Percentiles rank a stretch among this genome's conserved stretches.
Conservation (phyloP, 306 rosid genomes). For the Rosa persica region DNA sequence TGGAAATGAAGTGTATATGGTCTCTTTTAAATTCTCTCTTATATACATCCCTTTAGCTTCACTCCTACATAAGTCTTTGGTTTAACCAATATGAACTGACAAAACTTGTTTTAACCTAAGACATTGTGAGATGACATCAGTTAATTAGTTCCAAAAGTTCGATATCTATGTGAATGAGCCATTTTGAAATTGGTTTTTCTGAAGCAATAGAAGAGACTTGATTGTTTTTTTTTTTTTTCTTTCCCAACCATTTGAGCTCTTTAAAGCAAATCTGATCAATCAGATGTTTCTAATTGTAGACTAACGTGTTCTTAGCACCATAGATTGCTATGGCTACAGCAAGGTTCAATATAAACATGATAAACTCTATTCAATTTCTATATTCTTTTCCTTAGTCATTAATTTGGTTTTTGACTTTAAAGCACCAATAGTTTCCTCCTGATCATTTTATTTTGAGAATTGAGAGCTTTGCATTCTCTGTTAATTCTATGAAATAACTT, state of each 20-base stretch:
- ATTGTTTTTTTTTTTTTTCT: not conserved
- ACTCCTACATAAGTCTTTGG: not conserved
- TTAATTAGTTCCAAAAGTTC: not conserved
- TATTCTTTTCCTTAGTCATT: not conserved
- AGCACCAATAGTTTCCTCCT: not conserved
- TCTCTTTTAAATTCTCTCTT: slow-evolving; percentile 9
- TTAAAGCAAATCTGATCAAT: slow-evolving; percentile 9
- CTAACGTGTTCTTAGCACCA: slow-evolving; percentile 48
- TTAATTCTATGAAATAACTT: not conserved
- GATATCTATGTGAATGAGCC: not conserved
- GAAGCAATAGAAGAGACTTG: slow-evolving; percentile 4
- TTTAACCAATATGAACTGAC: not conserved
- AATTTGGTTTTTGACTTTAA: not conserved
- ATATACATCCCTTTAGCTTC: not conserved
- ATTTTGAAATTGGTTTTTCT: not conserved
- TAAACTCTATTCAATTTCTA: slow-evolving; percentile 9
- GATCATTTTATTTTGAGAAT: not conserved
- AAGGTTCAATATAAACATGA: slow-evolving; percentile 34
- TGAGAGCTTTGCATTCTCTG: not conserved
- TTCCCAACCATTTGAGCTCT: not conserved
- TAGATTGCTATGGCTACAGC: slow-evolving; percentile 26
- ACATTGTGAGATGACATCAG: not conserved
- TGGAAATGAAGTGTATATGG: slow-evolving; percentile 43
- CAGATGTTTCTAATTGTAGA: slow-evolving; percentile 23
- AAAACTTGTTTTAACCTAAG: not conserved